Evolutionary conservation across 331 rosid species (phyloP), one percentile per base, ranked within the genome.

Genomic region (Spiraea crenata): DNA sequence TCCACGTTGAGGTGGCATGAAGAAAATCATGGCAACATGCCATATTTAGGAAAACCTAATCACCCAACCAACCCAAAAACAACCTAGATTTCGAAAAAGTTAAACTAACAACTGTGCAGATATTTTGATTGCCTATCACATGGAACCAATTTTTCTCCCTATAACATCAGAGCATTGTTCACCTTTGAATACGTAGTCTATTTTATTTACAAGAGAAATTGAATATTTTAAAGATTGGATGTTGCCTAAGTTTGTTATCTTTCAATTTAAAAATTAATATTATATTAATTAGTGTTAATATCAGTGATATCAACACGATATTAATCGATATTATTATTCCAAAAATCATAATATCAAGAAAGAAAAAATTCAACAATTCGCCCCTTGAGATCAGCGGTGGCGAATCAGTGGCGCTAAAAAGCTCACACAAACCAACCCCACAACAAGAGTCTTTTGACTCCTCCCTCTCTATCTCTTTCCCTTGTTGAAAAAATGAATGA

Each of bases 401-500:
- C 74, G 44, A 55, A 41, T 41, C 54, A 69, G 55, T 55, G 15
- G 20, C 64, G 31, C 31, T 19, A 17, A 34, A 65, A 12, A 56
- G 34, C 48, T 9, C 46, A 56, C 57, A 54, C 31, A 14, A 68
- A 25, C 19, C 46, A 61, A 38, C 66, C 35, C 48, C 66, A n/a
- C 39, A 37, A 9, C 42, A 20, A 14, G 74, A 69, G 42, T 25
- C 54, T 41, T 41, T 48, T 37, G 45, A 34, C 34, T 65, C 38
- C 52, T 44, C 12, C 64, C 38, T 40, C 57, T 65, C 9, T 50
- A 20, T 69, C 20, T 4, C 25, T 38, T 45, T 68, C 1, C 19
- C 6, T 0, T 8, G 8, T 39, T 55, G 14, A 65, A 57, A 70
- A 70, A 70, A 70, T 46, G 66, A 38, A 66, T 70, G 74, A 45